Evolutionary conservation across 208 protist species (phyloP).

Genomic region (Tritrichomonas foetus): DNA sequence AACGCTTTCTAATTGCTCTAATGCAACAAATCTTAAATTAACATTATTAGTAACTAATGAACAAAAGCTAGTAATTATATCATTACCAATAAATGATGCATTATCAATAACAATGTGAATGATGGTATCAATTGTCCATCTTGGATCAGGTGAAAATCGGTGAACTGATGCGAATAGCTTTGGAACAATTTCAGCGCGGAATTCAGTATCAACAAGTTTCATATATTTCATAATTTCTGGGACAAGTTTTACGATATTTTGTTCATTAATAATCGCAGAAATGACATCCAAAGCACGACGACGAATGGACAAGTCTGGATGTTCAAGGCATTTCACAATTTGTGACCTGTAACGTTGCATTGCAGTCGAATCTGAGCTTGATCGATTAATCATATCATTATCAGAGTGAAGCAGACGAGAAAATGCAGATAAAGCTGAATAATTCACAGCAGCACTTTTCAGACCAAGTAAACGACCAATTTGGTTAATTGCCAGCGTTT

Average conservation of each 20-base stretch:
- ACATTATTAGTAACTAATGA: not conserved
- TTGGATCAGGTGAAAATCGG: not conserved
- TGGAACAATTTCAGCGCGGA: not conserved
- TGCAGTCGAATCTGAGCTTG: not conserved
- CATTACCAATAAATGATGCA: not conserved
- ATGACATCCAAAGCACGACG: not conserved
- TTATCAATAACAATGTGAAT: not conserved
- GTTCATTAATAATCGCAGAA: conserved; percentile 1
- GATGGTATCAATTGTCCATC: not conserved
- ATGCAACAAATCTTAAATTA: not conserved
- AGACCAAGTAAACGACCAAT: not conserved
- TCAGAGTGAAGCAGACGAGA: not conserved
- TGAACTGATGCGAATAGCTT: not conserved
- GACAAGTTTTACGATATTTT: not conserved
- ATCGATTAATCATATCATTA: not conserved
- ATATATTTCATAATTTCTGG: not conserved
- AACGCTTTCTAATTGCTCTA: not conserved
- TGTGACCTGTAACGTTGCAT: not conserved
- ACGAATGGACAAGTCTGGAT: not conserved
- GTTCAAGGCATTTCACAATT: not conserved
- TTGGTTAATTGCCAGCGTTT: not conserved
- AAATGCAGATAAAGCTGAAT: not conserved
- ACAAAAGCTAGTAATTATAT: not conserved
- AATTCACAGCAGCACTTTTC: not conserved
- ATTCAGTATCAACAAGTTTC: not conserved